These are phyloP conservation scores for Oryza brachyantha DNA, from an alignment of 176 grass and related monocot genomes.

Conservation along the genomic window DNA sequence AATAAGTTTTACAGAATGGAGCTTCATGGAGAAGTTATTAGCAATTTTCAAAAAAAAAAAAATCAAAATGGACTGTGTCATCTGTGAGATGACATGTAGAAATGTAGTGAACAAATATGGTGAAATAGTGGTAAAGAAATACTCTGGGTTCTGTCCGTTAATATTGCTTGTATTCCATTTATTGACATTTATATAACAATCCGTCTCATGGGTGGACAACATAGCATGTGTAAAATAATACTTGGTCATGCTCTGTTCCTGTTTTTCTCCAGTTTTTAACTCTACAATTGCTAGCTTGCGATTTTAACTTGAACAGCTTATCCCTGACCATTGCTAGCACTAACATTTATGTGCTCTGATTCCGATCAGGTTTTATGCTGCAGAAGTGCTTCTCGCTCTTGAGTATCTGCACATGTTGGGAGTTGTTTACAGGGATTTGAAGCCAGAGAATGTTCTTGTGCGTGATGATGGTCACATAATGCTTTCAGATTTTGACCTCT, in stretches of 20 bases:
- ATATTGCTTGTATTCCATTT: not conserved
- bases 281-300: not conserved
- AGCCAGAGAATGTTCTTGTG: slow-evolving; percentile 92
- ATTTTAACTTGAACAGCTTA: slow-evolving; percentile 5
- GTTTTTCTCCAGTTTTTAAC: not conserved
- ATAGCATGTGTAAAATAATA: not conserved
- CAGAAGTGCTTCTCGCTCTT: slow-evolving; percentile 82
- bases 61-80: not conserved
- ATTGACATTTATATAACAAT: not conserved
- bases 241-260: not conserved
- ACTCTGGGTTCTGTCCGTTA: not conserved
- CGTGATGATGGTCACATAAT: slow-evolving; percentile 96
- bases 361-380: slow-evolving; percentile 85
- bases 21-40: not conserved
- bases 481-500: slow-evolving; percentile 96
- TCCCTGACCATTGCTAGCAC: not conserved
- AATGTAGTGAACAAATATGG: slow-evolving; percentile 4
- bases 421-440: slow-evolving; percentile 87
- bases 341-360: slow-evolving; percentile 24
- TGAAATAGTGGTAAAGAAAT: not conserved
- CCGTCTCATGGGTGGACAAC: not conserved
- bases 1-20: not conserved
- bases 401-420: slow-evolving; percentile 99
- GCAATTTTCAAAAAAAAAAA: slow-evolving; percentile 1
- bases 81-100: not conserved